A percentile compares a stretch with the other conserved stretches of the same genome.
Evolutionary conservation across 2,329 filamentous ascomycete genomes (phyloP).

Genomic region (Hypoxylon sp.): DNA sequence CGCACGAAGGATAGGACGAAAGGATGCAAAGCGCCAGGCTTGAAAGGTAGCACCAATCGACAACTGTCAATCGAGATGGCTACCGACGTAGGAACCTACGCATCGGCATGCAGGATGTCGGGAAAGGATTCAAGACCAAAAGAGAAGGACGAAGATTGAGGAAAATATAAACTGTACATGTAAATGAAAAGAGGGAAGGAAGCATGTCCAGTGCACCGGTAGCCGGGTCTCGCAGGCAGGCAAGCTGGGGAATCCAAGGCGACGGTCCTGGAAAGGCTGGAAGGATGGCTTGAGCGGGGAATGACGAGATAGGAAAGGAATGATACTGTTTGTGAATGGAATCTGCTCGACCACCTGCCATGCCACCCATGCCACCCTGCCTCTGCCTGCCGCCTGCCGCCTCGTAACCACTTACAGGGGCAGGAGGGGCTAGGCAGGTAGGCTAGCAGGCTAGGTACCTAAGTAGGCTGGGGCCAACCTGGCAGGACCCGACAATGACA

Average conservation of each 20-base stretch:
- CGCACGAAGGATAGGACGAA: neutral
- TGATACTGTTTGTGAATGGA: slow-evolving; percentile 6
- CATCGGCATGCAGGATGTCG: too few relatives aligned
- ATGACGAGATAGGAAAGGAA: slow-evolving; percentile 28
- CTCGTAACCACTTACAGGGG: too few relatives aligned
- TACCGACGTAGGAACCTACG: too few relatives aligned
- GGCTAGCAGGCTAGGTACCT: too few relatives aligned
- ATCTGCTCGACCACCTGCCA: too few relatives aligned
- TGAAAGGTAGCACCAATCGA: neutral
- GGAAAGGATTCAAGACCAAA: neutral
- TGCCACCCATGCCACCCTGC: too few relatives aligned
- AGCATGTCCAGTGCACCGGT: too few relatives aligned
- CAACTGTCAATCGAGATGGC: neutral
- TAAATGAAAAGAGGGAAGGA: too few relatives aligned
- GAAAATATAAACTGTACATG: too few relatives aligned
- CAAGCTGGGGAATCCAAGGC: neutral
- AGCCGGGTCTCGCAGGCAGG: neutral
- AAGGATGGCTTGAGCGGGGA: slow-evolving; percentile 8
- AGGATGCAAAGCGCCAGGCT: neutral
- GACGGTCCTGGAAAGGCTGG: neutral
- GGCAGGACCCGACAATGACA: neutral
- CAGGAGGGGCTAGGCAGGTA: too few relatives aligned
- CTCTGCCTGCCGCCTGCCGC: too few relatives aligned
- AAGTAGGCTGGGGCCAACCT: too few relatives aligned
- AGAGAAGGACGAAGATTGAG: neutral